A percentile compares a stretch with the other conserved stretches of the same genome.
Conservation (phyloP, 805 yeast species). For the Kregervanrija pseudodelftensis region DNA sequence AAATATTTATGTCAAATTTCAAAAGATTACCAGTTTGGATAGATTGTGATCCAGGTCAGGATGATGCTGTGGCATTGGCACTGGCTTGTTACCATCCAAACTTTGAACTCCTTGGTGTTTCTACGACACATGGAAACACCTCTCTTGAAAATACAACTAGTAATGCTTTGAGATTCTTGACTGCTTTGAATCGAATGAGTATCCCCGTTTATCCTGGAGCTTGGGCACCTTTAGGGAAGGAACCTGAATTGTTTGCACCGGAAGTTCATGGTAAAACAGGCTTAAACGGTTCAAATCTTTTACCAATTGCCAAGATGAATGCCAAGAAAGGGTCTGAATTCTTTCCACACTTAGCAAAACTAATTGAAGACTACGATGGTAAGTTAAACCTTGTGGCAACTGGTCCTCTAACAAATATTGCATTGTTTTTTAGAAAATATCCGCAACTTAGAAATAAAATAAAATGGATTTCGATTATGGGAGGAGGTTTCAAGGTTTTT, state of each 20-base stretch:
- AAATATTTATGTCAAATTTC: too few species aligned
- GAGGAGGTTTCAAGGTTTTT: slow-evolving; percentile 45
- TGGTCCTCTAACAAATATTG: slow-evolving; percentile 72
- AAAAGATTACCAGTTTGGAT: slow-evolving; percentile 64
- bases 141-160: slow-evolving; percentile 56
- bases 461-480: slow-evolving; percentile 62
- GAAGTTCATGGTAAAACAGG: slow-evolving; percentile 72
- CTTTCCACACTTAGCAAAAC: slow-evolving; percentile 17
- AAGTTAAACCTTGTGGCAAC: slow-evolving; percentile 60
- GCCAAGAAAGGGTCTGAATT: slow-evolving; percentile 14
- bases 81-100: slow-evolving; percentile 54
- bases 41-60: slow-evolving; percentile 92
- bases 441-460: slow-evolving; percentile 49
- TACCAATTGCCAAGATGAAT: slow-evolving; percentile 40
- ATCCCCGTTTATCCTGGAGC: slow-evolving; percentile 67
- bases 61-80: slow-evolving; percentile 72
- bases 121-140: slow-evolving; percentile 71
- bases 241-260: slow-evolving; percentile 42
- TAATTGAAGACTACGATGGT: slow-evolving; percentile 30
- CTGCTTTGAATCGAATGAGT: slow-evolving; percentile 45
- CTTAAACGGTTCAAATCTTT: slow-evolving; percentile 61
- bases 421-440: slow-evolving; percentile 42
- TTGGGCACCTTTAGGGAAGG: slow-evolving; percentile 44
- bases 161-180: slow-evolving; percentile 61
- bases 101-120: slow-evolving; percentile 57